Conservation (phyloP, 2,329 filamentous ascomycete species). For the Aspergillus brasiliensis region DNA sequence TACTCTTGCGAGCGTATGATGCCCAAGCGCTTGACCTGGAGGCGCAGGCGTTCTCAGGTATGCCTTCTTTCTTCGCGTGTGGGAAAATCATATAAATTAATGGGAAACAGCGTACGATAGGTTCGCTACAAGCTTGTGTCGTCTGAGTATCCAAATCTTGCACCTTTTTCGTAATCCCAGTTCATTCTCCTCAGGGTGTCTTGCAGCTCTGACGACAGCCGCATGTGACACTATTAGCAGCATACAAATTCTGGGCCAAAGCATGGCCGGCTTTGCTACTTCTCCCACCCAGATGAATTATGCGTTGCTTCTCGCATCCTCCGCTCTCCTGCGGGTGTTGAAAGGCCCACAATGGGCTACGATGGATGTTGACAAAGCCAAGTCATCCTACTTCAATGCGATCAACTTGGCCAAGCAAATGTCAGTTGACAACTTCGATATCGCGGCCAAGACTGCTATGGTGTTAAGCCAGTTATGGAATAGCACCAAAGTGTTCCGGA, state of each 20-base stretch:
- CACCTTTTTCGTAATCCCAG: slow-evolving; percentile 40
- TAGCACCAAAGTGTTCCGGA: slow-evolving; percentile 44
- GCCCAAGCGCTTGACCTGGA: slow-evolving; percentile 40
- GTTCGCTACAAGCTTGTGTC: slow-evolving; percentile 33
- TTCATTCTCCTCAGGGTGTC: slow-evolving; percentile 27
- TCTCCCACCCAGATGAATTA: slow-evolving; percentile 33
- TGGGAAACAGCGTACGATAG: slow-evolving; percentile 31
- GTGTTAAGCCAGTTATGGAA: slow-evolving; percentile 45
- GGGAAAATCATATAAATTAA: background rate
- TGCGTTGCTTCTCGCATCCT: slow-evolving; percentile 34
- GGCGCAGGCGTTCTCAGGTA: slow-evolving; percentile 36
- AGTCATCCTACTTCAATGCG: slow-evolving; percentile 35
- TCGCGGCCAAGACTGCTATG: slow-evolving; percentile 34
- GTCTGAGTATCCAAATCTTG: slow-evolving; percentile 37
- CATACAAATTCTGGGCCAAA: slow-evolving; percentile 27
- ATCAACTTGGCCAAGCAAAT: slow-evolving; percentile 44
- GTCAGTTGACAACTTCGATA: slow-evolving; percentile 40
- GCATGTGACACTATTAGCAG: slow-evolving; percentile 36
- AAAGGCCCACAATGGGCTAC: slow-evolving; percentile 35
- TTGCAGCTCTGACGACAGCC: slow-evolving; percentile 29
- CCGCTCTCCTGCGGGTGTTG: slow-evolving; percentile 40
- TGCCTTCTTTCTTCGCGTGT: background rate
- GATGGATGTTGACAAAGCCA: slow-evolving; percentile 39
- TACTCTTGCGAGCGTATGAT: slow-evolving; percentile 41
- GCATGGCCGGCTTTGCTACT: slow-evolving; percentile 23